Conservation (phyloP, 352 stramenopile species). For the Pythium dissotocum region DNA sequence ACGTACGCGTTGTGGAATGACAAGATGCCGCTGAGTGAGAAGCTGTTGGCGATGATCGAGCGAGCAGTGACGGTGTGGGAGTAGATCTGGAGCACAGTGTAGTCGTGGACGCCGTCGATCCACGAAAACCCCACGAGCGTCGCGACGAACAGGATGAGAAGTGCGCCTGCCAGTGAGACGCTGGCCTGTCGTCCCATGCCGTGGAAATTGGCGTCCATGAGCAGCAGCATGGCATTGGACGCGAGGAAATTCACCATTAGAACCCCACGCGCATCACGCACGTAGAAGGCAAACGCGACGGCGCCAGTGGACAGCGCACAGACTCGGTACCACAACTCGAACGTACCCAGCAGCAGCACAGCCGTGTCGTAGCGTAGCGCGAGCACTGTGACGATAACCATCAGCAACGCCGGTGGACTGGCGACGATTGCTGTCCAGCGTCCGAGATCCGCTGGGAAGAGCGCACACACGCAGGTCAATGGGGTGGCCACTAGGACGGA, state of each 20-base stretch:
- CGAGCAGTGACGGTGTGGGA: not conserved
- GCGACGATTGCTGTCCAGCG: not conserved
- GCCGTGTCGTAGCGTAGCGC: not conserved
- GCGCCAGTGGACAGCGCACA: not conserved
- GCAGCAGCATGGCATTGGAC: not conserved
- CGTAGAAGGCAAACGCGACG: not conserved
- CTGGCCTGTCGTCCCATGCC: not conserved
- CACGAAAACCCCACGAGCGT: not conserved
- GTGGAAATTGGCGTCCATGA: slow-evolving; percentile 2
- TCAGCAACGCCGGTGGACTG: not conserved
- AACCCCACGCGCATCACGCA: not conserved
- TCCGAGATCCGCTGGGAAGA: not conserved
- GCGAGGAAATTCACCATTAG: not conserved
- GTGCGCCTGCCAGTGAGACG: not conserved
- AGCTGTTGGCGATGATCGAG: slow-evolving; percentile 1
- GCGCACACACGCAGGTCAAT: not conserved
- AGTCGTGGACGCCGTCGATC: not conserved
- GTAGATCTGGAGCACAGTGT: not conserved
- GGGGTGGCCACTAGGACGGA: not conserved
- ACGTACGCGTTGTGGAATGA: not conserved
- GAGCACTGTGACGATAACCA: not conserved
- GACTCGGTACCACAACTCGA: not conserved
- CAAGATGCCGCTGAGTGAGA: not conserved
- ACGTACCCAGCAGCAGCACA: not conserved
- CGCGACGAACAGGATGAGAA: not conserved